phyloP scores from a whole-genome alignment of 257 asterid genomes.

The Solanum tarapatanum region DNA sequence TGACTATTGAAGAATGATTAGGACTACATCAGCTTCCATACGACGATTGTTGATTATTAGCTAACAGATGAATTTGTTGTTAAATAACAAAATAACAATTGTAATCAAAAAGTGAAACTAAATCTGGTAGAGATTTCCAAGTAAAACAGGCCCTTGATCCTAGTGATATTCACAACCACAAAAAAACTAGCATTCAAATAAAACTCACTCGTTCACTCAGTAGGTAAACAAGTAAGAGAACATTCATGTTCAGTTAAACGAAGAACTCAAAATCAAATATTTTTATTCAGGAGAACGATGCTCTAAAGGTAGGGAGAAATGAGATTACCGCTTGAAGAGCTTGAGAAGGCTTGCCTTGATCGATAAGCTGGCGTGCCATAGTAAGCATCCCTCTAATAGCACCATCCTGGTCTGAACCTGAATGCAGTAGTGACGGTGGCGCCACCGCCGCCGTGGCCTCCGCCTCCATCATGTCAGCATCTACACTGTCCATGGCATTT shows the following conservation, averaged over 20 bases:
- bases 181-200: neutral
- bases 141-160: neutral
- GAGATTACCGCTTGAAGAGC: constrained; percentile 76
- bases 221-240: neutral
- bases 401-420: constrained; percentile 26
- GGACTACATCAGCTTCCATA: neutral
- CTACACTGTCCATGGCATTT: constrained; percentile 53
- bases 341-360: constrained; percentile 73
- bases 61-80: neutral
- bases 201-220: neutral
- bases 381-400: constrained; percentile 42
- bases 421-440: neutral
- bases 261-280: neutral
- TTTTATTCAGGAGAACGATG: neutral
- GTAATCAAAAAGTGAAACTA: neutral
- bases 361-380: constrained; percentile 64
- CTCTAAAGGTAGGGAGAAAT: neutral
- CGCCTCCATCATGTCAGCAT: constrained; percentile 74
- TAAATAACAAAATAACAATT: neutral
- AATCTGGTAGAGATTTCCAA: neutral
- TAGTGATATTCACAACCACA: neutral
- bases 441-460: constrained; percentile 16
- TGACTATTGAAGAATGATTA: neutral
- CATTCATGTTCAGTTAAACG: neutral
- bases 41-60: neutral